Evolutionary conservation across 257 asterid genomes (phyloP).

Genomic region (Ehretia macrophylla): DNA sequence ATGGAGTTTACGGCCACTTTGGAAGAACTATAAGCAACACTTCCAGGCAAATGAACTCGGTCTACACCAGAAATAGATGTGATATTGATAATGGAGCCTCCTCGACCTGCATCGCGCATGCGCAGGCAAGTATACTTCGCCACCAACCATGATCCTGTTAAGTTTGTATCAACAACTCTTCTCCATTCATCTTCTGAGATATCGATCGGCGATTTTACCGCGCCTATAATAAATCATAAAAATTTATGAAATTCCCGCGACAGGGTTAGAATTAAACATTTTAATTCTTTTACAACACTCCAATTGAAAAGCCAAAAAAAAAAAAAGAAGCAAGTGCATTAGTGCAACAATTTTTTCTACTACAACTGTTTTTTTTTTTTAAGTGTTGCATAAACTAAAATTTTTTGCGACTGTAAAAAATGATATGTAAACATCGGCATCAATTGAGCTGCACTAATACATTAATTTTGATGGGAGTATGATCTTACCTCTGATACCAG

Average conservation of each 20-base stretch:
- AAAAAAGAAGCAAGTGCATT: too few relatives aligned
- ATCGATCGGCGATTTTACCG: slow-evolving; percentile 19
- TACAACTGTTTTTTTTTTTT: too few relatives aligned
- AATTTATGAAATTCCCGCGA: too few relatives aligned
- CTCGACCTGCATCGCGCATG: slow-evolving; percentile 19
- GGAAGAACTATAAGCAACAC: slow-evolving; percentile 21
- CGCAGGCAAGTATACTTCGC: slow-evolving; percentile 22
- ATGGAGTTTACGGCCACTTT: slow-evolving; percentile 25
- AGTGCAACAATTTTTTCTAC: too few relatives aligned
- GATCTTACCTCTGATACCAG: slow-evolving; percentile 50
- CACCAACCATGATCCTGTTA: slow-evolving; percentile 28
- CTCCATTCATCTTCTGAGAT: slow-evolving; percentile 28
- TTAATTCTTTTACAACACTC: too few relatives aligned
- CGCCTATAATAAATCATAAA: slow-evolving; percentile 8
- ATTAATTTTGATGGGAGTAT: too few relatives aligned
- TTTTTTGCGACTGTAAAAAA: too few relatives aligned
- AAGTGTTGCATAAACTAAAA: too few relatives aligned
- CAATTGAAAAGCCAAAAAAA: too few relatives aligned
- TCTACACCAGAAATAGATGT: slow-evolving; percentile 25
- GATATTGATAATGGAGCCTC: slow-evolving; percentile 28
- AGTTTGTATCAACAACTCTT: slow-evolving; percentile 16
- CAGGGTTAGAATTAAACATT: too few relatives aligned
- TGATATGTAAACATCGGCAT: too few relatives aligned
- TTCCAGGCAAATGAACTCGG: slow-evolving; percentile 26
- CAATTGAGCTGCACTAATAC: too few relatives aligned